phyloP scores from a whole-genome alignment of 1,284 basidiomycete species.

The Tilletiaria anomala region DNA sequence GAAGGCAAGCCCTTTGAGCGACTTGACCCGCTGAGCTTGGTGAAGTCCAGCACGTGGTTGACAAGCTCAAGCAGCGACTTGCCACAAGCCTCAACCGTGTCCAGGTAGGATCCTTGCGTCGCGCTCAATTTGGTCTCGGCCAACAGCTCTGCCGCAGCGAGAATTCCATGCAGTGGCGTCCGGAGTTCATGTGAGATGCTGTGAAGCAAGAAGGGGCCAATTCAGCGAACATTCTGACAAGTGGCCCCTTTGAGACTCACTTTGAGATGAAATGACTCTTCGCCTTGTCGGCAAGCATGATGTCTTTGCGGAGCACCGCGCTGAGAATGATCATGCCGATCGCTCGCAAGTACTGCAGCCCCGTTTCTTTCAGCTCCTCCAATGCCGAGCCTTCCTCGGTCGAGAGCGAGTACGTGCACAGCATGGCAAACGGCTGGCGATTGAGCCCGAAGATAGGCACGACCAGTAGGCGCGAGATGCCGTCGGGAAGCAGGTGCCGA shows the following conservation, averaged over 20 bases:
- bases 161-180: constrained; percentile 46
- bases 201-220: constrained; percentile 14
- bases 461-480: constrained; percentile 16
- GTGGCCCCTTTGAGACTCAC: not conserved
- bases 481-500: constrained; percentile 23
- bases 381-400: constrained; percentile 62
- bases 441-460: constrained; percentile 85
- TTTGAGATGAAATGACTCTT: constrained; percentile 76
- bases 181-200: constrained; percentile 77
- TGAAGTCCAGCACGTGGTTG: constrained; percentile 92
- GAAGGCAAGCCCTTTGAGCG: constrained; percentile 43
- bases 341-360: constrained; percentile 76
- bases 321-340: constrained; percentile 83
- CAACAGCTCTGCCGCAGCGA: constrained; percentile 77
- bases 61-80: constrained; percentile 51
- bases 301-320: constrained; percentile 76
- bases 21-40: constrained; percentile 65
- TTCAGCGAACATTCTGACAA: not conserved
- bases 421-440: constrained; percentile 73
- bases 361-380: constrained; percentile 57
- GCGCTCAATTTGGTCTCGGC: constrained; percentile 65
- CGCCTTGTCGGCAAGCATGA: constrained; percentile 86
- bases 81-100: constrained; percentile 47
- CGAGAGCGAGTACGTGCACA: constrained; percentile 70
- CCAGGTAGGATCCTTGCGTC: constrained; percentile 70